Base-by-base conservation (phyloP, 352 stramenopile genomes). In the Pythium chondricola region DNA sequence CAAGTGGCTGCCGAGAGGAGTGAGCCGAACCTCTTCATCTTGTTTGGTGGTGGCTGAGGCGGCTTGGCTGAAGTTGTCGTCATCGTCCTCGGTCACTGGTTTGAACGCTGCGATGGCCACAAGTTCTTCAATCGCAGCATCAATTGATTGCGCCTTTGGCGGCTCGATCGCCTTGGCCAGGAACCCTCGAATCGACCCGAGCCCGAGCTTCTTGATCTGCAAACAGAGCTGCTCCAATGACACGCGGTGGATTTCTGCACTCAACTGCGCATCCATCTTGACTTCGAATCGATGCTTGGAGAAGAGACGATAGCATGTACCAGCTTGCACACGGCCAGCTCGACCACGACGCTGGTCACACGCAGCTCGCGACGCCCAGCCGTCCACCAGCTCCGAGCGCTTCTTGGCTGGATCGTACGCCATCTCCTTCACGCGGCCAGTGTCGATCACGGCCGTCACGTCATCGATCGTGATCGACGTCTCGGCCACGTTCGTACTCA, bases 121-220 rank as follows among this genome's bases (percentile, higher is more conserved):
- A 10, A 98, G 74, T 32, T 97, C 83, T 16, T 92, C 72, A 17
- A 99, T 81, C 4, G 93, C 91, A 40, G 93, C 90, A 17, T 93
- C 71, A 18, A 99, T 90, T 1, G 90, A 79, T 20, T 96, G 67
- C 16, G 87, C 62, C 16, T 81, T 77, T 4, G 96, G 97, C 20
- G 96, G 95, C 53, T 99, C 86, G 17, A 99, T 91, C 6, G 83
- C 75, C 46, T 87, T 88, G 2, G 71, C 56, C 1, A 93, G 57
- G 50, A 95, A 93, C 1, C 52, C 58, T 35, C 73, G 73, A 36
- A 92, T 88, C 6, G 77, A 73, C 0, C 82, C 82, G 7, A 95
- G 67, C 24, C 78, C 67, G 14, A 95, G 62, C 48, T 85, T 88
- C 60, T 90, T 87, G 39, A 95, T 92, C 55, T 93, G 80, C 29